Conservation (phyloP, 2,329 filamentous ascomycete species). For the Conoideocrella luteorostrata region DNA sequence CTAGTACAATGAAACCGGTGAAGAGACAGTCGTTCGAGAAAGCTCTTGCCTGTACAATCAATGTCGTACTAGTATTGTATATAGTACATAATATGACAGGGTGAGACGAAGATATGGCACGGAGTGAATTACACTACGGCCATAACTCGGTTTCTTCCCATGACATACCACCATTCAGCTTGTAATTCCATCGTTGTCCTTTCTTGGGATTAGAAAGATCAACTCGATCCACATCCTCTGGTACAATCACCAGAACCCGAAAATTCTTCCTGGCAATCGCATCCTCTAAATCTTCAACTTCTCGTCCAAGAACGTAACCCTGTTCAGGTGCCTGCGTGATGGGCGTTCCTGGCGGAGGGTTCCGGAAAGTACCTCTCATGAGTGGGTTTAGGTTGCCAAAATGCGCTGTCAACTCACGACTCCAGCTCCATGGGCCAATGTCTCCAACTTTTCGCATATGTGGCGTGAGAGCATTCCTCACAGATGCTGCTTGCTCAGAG, state of each 20-base stretch:
- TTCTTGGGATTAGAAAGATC: conserved; percentile 63
- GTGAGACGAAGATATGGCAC: too few relatives aligned
- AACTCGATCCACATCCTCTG: conserved; percentile 68
- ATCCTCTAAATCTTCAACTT: conserved; percentile 66
- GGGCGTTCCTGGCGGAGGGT: conserved; percentile 61
- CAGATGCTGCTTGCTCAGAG: conserved; percentile 32
- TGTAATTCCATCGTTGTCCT: conserved; percentile 61
- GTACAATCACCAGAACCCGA: conserved; percentile 73
- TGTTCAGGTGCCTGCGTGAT: conserved; percentile 42
- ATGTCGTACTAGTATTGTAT: too few relatives aligned
- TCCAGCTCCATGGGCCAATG: conserved; percentile 64
- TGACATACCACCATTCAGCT: conserved; percentile 42
- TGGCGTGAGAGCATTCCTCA: conserved; percentile 52
- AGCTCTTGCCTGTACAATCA: too few relatives aligned
- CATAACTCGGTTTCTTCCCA: conserved; percentile 69
- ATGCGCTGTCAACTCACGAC: conserved; percentile 71
- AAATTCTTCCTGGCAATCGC: conserved; percentile 67
- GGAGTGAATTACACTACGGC: conserved; percentile 49
- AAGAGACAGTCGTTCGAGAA: too few relatives aligned
- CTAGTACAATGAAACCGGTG: too few relatives aligned
- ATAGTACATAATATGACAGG: too few relatives aligned
- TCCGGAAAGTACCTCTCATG: conserved; percentile 72
- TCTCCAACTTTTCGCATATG: conserved; percentile 48
- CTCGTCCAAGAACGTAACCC: conserved; percentile 48
- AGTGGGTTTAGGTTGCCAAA: conserved; percentile 83